phyloP scores from a whole-genome alignment of 1,139 yeast genomes.

The Ogataea hybrid region DNA sequence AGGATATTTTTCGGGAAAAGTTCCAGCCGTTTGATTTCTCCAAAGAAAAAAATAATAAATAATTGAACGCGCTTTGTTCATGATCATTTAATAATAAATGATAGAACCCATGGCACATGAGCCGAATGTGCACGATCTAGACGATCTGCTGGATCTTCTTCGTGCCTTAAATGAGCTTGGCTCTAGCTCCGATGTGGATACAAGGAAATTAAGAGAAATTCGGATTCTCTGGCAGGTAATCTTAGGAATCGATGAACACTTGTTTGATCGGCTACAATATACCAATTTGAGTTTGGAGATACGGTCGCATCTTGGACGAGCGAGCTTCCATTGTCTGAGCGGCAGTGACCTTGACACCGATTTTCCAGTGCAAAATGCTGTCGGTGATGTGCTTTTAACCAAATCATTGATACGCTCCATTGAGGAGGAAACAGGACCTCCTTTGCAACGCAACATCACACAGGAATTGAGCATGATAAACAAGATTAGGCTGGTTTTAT shows the following conservation, averaged over 20 bases:
- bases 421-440: conserved; percentile 19
- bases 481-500: conserved; percentile 20
- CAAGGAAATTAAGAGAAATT: conserved; percentile 14
- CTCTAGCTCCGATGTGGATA: not conserved
- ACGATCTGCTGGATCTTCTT: conserved; percentile 15
- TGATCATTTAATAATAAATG: conserved; percentile 6
- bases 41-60: conserved; percentile 7
- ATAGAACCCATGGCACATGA: conserved; percentile 8
- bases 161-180: conserved; percentile 11
- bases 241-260: conserved; percentile 23
- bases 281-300: conserved; percentile 19
- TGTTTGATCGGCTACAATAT: conserved; percentile 18
- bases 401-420: conserved; percentile 13
- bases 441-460: conserved; percentile 15
- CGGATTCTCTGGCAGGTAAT: conserved; percentile 25
- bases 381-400: conserved; percentile 18
- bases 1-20: conserved; percentile 20
- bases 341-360: conserved; percentile 2
- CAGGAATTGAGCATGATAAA: conserved; percentile 18
- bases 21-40: conserved; percentile 24
- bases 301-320: conserved; percentile 9
- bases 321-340: conserved; percentile 17
- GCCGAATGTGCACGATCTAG: conserved; percentile 8
- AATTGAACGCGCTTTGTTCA: conserved; percentile 10
- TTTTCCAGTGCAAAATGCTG: conserved; percentile 5